Percentiles rank a stretch among this genome's conserved stretches.
Conservation (phyloP, 805 yeast species). For the Lipomyces lipofer region DNA sequence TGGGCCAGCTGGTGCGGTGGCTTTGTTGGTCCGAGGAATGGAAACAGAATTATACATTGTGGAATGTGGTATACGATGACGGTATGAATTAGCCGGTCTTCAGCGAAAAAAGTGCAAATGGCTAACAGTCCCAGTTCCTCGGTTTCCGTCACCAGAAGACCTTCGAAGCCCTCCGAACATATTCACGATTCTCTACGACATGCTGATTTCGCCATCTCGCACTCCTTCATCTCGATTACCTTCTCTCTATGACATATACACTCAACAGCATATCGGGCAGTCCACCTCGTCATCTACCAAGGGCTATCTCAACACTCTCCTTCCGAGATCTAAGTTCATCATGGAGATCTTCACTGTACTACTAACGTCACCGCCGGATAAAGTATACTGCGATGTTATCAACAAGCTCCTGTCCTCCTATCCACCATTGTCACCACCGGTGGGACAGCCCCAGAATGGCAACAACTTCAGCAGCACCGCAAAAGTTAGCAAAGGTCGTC, state of each 20-base stretch:
- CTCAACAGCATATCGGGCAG: background rate
- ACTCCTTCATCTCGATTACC: background rate
- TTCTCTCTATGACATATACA: conserved; percentile 5
- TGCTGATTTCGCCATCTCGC: background rate
- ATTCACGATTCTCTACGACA: conserved; percentile 9
- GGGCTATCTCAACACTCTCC: background rate
- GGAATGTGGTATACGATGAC: conserved; percentile 37
- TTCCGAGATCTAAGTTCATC: conserved; percentile 12
- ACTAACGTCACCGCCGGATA: conserved; percentile 5
- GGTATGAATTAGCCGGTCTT: conserved; percentile 3
- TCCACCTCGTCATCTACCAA: background rate
- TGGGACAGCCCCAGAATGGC: conserved; percentile 14
- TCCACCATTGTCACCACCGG: background rate
- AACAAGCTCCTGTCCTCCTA: conserved; percentile 3
- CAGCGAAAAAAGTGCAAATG: no score
- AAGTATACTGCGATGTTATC: conserved; percentile 9
- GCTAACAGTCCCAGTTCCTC: conserved; percentile 7
- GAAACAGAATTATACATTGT: conserved; percentile 17
- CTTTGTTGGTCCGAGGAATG: conserved; percentile 78
- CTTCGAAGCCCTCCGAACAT: conserved; percentile 15
- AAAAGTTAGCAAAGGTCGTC: conserved; percentile 35
- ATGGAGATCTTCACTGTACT: conserved; percentile 8
- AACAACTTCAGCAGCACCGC: conserved; percentile 58
- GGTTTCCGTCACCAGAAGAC: conserved; percentile 7
- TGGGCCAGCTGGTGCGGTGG: conserved; percentile 64